Evolutionary conservation across 306 rosid genomes (phyloP).

Genomic region (Medicago lupulina): DNA sequence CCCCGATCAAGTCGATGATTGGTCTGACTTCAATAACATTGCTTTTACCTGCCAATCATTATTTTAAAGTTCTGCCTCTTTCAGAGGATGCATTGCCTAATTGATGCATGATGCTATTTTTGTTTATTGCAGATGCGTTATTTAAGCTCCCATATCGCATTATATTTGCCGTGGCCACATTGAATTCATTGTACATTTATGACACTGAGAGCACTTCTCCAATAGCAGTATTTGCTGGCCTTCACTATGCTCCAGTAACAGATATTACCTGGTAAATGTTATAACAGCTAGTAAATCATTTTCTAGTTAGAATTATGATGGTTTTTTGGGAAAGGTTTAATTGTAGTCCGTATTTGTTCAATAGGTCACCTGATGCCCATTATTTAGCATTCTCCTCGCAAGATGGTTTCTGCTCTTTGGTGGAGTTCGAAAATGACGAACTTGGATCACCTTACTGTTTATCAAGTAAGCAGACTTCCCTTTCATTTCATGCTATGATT

Average conservation of each 20-base stretch:
- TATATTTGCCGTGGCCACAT: conserved; percentile 84
- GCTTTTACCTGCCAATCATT: not conserved
- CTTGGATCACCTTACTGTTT: conserved; percentile 67
- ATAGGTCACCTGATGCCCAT: conserved; percentile 84
- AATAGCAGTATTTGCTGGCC: conserved; percentile 79
- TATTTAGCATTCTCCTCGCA: conserved; percentile 90
- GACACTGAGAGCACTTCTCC: conserved; percentile 86
- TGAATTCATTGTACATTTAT: conserved; percentile 83
- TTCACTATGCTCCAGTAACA: conserved; percentile 93
- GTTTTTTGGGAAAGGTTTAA: conserved; percentile 30
- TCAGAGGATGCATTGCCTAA: conserved; percentile 23
- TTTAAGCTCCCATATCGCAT: conserved; percentile 92
- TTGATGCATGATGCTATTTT: conserved; percentile 29
- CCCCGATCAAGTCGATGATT: not conserved
- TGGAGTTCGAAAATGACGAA: conserved; percentile 84
- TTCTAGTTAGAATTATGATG: conserved; percentile 35
- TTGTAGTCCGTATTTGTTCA: conserved; percentile 41
- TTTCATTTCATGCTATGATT: conserved; percentile 10
- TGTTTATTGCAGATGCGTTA: conserved; percentile 63
- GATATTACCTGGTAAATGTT: conserved; percentile 81
- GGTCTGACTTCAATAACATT: not conserved
- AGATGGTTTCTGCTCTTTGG: conserved; percentile 89
- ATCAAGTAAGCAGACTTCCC: conserved; percentile 53
- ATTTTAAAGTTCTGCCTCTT: conserved; percentile 20
- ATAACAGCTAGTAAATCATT: conserved; percentile 26